A percentile compares a stretch with the other conserved stretches of the same genome.
These are phyloP conservation scores for Canavalia gladiata DNA, from an alignment of 306 rosid species.

Conservation along the genomic window DNA sequence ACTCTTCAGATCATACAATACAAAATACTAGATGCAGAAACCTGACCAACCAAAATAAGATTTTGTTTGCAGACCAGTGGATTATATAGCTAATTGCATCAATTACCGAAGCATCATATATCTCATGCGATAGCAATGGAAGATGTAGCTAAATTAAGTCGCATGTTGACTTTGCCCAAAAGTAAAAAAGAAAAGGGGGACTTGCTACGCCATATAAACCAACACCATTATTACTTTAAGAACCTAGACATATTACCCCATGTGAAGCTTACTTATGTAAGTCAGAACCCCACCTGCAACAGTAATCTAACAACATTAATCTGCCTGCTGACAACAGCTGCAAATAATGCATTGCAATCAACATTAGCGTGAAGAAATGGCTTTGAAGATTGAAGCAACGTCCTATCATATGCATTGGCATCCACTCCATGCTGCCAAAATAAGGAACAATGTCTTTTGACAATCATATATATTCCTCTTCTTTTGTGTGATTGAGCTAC, in stretches of 20 bases:
- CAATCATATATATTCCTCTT: slow-evolving; percentile 2
- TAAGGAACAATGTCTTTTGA: slow-evolving; percentile 32
- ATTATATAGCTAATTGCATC: neutral
- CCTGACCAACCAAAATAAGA: neutral
- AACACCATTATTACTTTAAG: slow-evolving; percentile 26
- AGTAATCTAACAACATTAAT: slow-evolving; percentile 61
- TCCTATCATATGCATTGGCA: slow-evolving; percentile 60
- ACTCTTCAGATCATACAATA: neutral
- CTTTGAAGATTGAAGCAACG: slow-evolving; percentile 68
- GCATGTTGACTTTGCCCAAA: neutral
- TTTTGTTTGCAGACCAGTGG: neutral
- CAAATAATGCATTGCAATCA: slow-evolving; percentile 68
- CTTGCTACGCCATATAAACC: slow-evolving; percentile 1
- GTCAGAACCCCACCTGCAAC: slow-evolving; percentile 62
- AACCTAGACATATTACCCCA: slow-evolving; percentile 35
- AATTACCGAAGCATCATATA: neutral
- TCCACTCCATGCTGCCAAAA: slow-evolving; percentile 67
- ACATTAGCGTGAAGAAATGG: slow-evolving; percentile 69
- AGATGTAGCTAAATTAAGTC: neutral
- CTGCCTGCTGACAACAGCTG: slow-evolving; percentile 71
- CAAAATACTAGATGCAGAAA: slow-evolving; percentile 30
- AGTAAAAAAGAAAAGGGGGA: neutral
- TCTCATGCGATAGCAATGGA: neutral
- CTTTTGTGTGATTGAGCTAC: neutral
- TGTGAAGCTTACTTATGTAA: slow-evolving; percentile 39